Evolutionary conservation across 768 basidiomycete genomes (phyloP), one percentile per base, ranked within the genome.

Genomic region (Lactarius deliciosus): DNA sequence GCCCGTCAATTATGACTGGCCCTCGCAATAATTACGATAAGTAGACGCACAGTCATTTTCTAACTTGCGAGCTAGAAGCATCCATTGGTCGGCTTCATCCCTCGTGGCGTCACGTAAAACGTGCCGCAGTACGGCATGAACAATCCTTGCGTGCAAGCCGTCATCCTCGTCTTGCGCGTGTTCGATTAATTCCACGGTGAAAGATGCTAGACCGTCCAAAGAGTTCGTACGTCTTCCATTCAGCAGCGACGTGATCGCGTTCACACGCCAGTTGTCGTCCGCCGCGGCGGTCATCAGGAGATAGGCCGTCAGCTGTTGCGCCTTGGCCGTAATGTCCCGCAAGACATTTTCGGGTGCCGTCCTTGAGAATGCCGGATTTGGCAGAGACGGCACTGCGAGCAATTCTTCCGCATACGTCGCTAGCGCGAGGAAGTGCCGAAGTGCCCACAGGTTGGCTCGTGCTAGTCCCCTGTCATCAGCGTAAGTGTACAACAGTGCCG

Each of bases 31-130:
- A 36, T 16, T 58, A 25, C 47, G 32, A 62, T 43, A 30, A 61
- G 36, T 45, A 32, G 1, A 72, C 85, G 63, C 32, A 92, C 94
- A 83, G 66, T 77, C 78, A 68, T 80, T 83, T 72, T 91, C 87
- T 2, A 89, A 64, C 69, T 77, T 85, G 73, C 88, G 82, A 2
- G 85, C 90, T n/a, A 90, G 78, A 3, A 78, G 73, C 56, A 97
- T 75, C 94, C 96, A 96, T 50, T 81, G 73, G 66, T 94, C 94
- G 0, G 85, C 87, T 69, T 96, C 93, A 0, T 77, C 78, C 55
- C 78, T 81, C 3, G 83, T 83, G 0, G 87, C 80, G 50, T 86
- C 86, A 59, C 82, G 79, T 57, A 91, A 75, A 66, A 85, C 70
- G 73, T 87, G 81, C 65, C 83, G 82, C 43, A 97, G 72, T 6